Evolutionary conservation across 441 rosid species (phyloP), one percentile per base, ranked within the genome.

Genomic region (Hypseocharis bilobata): DNA sequence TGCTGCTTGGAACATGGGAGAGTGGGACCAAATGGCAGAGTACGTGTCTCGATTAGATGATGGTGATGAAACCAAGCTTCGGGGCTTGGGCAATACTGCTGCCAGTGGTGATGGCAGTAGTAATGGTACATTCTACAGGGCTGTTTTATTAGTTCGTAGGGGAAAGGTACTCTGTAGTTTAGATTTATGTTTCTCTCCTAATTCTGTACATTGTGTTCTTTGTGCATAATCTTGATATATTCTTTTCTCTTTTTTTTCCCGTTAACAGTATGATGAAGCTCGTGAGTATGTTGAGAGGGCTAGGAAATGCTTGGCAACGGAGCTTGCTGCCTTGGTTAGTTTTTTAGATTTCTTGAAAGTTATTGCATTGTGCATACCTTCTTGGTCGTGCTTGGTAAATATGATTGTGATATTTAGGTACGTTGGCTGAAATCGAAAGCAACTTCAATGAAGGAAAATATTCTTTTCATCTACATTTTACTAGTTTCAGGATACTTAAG

Each of bases 1-100:
- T 47, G 99, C 99, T 83, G 99, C 99, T 70, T 95, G 98, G 99
- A 92, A 88, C 79, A 92, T 95, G 99, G 97, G 98, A 54, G 99
- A 95, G 73, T 95, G 98, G 98, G 98, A 95, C 79, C 99, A 92
- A 76, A 95, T 95, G 99, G 88, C 95, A 3, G 99, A 95, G 76
- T 95, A 92, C 79, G 99, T 92, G 59, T 88, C 90, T 67, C 85
- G 89, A 64, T 81, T 95, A 75, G 99, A 95, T 76, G 98, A 95
- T 77, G 99, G 99, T 51, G 99, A 95, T 81, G 98, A 92, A 78
- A 84, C 95, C 70, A 95, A 88, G 81, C 87, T 88, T 28, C 82
- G 97, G 57, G 89, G 78, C 76, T 83, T 95, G 80, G 92, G 96
- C 65, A 92, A 94, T 75, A 83, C 95, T 78, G 88, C 92, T 76